phyloP scores from a whole-genome alignment of 805 yeast genomes.

The Zygosaccharomyces kombuchaensis region DNA sequence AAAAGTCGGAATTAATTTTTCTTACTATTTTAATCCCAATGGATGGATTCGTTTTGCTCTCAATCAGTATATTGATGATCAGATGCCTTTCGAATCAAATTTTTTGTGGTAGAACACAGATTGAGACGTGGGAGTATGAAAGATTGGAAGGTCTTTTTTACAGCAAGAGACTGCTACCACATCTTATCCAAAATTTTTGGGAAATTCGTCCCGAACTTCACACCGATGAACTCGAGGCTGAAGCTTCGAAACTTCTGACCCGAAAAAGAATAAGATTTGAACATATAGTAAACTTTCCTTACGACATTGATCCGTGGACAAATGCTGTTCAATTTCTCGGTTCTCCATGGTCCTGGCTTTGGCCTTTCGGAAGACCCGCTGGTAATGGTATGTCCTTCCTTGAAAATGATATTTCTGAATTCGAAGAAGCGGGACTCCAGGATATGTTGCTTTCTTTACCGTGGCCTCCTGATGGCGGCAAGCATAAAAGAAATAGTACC shows the following conservation, averaged over 20 bases:
- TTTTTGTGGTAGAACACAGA: constrained; percentile 73
- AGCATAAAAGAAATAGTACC: constrained; percentile 34
- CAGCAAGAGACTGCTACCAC: constrained; percentile 43
- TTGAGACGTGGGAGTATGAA: constrained; percentile 90
- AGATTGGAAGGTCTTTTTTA: constrained; percentile 65
- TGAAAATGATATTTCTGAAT: constrained; percentile 48
- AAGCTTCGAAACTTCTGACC: constrained; percentile 15
- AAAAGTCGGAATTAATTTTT: constrained; percentile 49
- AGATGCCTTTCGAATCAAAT: constrained; percentile 57
- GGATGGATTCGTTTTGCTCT: constrained; percentile 53
- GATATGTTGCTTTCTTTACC: constrained; percentile 65
- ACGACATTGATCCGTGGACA: constrained; percentile 58
- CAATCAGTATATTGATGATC: constrained; percentile 54
- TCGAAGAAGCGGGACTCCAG: constrained; percentile 25
- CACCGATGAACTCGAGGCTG: constrained; percentile 13
- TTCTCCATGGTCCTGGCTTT: constrained; percentile 55
- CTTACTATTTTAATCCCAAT: constrained; percentile 53
- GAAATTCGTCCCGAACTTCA: constrained; percentile 37
- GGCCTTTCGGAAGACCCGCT: constrained; percentile 64
- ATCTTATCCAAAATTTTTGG: constrained; percentile 44
- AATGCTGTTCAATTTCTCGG: constrained; percentile 60
- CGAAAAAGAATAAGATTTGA: constrained; percentile 44
- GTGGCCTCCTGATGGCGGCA: constrained; percentile 91
- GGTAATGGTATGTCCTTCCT: constrained; percentile 57
- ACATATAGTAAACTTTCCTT: constrained; percentile 71